Evolutionary conservation across 208 protist species (phyloP).

Genomic region (Wallacemonas sp.): DNA sequence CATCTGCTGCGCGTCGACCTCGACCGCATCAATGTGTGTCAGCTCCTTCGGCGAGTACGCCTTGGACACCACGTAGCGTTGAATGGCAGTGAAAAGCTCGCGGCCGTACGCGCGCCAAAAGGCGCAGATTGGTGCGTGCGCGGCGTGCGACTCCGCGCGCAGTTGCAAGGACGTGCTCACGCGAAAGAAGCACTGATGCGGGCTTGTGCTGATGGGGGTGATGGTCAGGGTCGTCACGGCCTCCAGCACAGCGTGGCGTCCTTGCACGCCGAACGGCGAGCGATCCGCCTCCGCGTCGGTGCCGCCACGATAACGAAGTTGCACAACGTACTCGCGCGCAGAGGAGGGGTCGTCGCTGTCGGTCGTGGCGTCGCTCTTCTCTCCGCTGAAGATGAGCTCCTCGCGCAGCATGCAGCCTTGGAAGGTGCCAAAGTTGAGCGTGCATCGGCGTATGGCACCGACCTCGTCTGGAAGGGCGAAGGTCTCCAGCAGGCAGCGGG

Average conservation of each 20-base stretch:
- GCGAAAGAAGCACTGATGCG: conserved; percentile 59
- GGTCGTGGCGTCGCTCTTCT: background rate
- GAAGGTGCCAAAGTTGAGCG: conserved; percentile 26
- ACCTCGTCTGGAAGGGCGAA: conserved; percentile 15
- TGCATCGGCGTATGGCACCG: conserved; percentile 37
- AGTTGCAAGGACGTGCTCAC: conserved; percentile 31
- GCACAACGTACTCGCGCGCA: conserved; percentile 9
- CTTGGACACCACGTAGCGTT: conserved; percentile 35
- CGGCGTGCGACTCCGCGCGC: conserved; percentile 1
- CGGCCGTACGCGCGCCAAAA: conserved; percentile 40
- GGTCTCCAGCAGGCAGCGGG: conserved; percentile 56
- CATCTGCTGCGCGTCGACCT: background rate
- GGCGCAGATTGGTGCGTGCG: background rate
- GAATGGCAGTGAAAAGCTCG: conserved; percentile 23
- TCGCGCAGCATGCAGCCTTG: conserved; percentile 47
- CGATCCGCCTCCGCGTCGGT: conserved; percentile 30
- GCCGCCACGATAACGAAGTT: conserved; percentile 50
- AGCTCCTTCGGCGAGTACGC: conserved; percentile 20
- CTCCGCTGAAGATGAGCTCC: conserved; percentile 23
- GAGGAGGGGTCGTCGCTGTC: background rate
- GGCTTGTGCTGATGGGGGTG: conserved; percentile 34
- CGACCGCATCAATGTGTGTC: background rate
- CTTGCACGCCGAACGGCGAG: conserved; percentile 42
- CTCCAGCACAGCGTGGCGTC: conserved; percentile 14
- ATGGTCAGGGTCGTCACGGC: conserved; percentile 33